Conservation (phyloP, 352 stramenopile species). For the Phytophthora idaei region DNA sequence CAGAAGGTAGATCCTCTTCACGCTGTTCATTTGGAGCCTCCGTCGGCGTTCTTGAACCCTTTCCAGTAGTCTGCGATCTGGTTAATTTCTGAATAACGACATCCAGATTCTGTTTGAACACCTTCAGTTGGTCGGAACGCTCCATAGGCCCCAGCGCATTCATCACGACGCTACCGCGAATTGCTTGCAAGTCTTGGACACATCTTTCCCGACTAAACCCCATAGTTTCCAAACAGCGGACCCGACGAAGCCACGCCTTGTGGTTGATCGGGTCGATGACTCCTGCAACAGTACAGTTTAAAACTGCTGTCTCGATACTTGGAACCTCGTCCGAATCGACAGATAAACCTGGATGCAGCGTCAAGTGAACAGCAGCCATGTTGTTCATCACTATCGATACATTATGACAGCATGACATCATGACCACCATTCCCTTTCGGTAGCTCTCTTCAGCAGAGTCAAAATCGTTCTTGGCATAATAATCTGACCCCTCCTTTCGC, state of each 20-base stretch:
- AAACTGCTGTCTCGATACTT: slow-evolving; percentile 1
- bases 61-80: not conserved
- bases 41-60: not conserved
- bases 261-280: slow-evolving; percentile 33
- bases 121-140: slow-evolving; percentile 3
- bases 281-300: slow-evolving; percentile 36
- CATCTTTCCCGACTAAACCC: slow-evolving; percentile 12
- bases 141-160: not conserved
- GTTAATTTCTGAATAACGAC: not conserved
- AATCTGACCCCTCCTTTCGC: not conserved
- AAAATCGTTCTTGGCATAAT: not conserved
- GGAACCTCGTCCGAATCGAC: not conserved
- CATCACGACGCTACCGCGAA: slow-evolving; percentile 3
- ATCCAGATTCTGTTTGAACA: slow-evolving; percentile 14
- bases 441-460: not conserved
- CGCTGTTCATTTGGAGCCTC: slow-evolving; percentile 6
- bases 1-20: not conserved
- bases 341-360: not conserved
- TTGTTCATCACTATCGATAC: slow-evolving; percentile 4
- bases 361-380: not conserved
- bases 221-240: slow-evolving; percentile 21
- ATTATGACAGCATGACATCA: not conserved
- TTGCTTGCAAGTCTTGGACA: slow-evolving; percentile 12
- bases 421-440: not conserved
- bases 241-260: slow-evolving; percentile 38